Evolutionary conservation across 208 protist genomes (phyloP), one percentile per base, ranked within the genome.

Genomic region (Leishmania guyanensis): DNA sequence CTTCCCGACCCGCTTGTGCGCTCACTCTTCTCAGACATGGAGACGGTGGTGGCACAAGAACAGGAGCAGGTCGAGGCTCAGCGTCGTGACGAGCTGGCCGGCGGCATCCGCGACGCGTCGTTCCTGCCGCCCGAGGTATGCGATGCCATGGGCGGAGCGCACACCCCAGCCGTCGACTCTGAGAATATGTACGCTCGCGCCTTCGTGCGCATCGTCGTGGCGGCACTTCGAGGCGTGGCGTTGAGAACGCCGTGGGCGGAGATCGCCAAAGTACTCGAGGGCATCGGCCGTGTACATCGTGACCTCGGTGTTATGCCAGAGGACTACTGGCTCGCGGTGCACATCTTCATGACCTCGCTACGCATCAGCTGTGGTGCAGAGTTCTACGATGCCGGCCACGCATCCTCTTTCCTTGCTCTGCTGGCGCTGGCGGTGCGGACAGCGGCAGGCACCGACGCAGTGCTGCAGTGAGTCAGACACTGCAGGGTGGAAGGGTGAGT

Each of bases 291-390:
- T 68, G 78, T 81, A 46, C 94, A 97, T 54, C 83, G 83, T 22
- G 78, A 68, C 46, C 79, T 94, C 20, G 92, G 94, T 4, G 91
- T 96, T 58, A 71, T 81, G 77, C 60, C 81, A 51, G 91, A 93
- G 80, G 91, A 96, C 80, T 97, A 97, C 86, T 88, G 91, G 82
- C 87, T 92, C 58, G 92, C 92, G 29, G 79, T 91, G 76, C 88
- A 92, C 72, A 82, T 90, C 54, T 93, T 97, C 77, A 89, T 95
- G 75, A 87, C 89, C 73, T 75, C 92, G 10, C 80, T 97, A 14
- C 86, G 89, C 54, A 84, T 88, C 50, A 89, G 84, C 53, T 93
- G 88, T 75, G 92, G 94, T 9, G 77, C 82, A 16, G 91, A 93
- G 51, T 81, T 87, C 60, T 84, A 87, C 74, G 84, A 90, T 64